Evolutionary conservation across 306 rosid genomes (phyloP).

Genomic region (Abrus pulchellus): DNA sequence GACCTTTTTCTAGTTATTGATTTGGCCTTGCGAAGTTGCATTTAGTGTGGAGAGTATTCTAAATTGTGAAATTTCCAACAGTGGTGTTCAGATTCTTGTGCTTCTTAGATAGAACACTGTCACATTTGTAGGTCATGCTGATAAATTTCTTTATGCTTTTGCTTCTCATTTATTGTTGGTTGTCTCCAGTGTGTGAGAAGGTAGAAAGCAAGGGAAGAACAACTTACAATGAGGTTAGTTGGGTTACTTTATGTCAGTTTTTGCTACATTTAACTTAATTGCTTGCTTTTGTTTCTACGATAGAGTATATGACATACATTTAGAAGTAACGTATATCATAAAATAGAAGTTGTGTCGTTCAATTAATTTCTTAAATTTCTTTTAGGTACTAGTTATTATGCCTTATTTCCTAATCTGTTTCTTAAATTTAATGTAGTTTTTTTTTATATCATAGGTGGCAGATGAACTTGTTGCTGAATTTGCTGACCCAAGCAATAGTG

Average conservation of each 20-base stretch:
- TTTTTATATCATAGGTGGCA: conserved; percentile 75
- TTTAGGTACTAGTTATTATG: conserved; percentile 1
- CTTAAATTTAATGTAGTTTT: conserved; percentile 21
- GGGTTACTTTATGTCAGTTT: conserved; percentile 36
- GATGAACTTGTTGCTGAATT: conserved; percentile 99
- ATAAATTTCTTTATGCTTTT: conserved; percentile 31
- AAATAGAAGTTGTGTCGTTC: not conserved
- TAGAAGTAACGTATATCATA: not conserved
- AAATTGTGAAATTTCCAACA: conserved; percentile 8
- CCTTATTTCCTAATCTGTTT: not conserved
- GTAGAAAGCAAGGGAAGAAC: conserved; percentile 99
- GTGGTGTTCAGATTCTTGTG: conserved; percentile 13
- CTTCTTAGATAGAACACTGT: not conserved
- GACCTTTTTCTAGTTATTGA: not conserved
- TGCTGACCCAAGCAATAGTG: conserved; percentile 74
- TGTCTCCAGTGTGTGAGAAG: conserved; percentile 86
- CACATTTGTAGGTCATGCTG: conserved; percentile 19
- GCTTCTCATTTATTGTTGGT: conserved; percentile 43
- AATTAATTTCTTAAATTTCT: conserved; percentile 4
- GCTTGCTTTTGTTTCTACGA: conserved; percentile 21
- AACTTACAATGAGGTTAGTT: conserved; percentile 91
- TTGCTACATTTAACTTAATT: conserved; percentile 12
- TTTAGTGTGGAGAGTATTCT: conserved; percentile 4
- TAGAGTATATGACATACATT: not conserved
- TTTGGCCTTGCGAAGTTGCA: conserved; percentile 8